These are phyloP conservation scores for Achaetomium macrosporum DNA, from an alignment of 2,329 filamentous ascomycete species.

Conservation along the genomic window DNA sequence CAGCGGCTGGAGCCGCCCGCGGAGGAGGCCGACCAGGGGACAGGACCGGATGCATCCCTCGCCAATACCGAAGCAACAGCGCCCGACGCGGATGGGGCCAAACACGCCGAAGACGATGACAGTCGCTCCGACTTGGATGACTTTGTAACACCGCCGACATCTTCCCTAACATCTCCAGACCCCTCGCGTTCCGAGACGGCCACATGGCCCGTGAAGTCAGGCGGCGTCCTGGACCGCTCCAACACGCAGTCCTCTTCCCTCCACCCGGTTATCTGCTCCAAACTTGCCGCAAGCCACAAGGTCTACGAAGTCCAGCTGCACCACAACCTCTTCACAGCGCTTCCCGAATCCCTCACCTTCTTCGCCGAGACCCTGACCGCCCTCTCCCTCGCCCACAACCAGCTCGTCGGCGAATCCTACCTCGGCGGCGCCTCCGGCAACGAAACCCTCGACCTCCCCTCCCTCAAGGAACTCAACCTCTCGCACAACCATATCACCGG, in stretches of 20 bases:
- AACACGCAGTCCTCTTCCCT: slow-evolving; percentile 57
- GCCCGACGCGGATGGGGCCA: slow-evolving; percentile 14
- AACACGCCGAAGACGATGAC: slow-evolving; percentile 36
- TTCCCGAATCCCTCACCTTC: slow-evolving; percentile 66
- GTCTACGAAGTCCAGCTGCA: slow-evolving; percentile 61
- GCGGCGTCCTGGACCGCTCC: slow-evolving; percentile 65
- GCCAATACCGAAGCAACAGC: background rate
- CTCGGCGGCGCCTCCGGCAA: slow-evolving; percentile 40
- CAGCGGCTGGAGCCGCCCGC: slow-evolving; percentile 57
- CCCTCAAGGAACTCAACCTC: slow-evolving; percentile 71
- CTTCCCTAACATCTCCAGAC: slow-evolving; percentile 44
- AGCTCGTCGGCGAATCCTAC: slow-evolving; percentile 59
- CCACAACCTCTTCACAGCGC: slow-evolving; percentile 65
- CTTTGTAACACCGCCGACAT: slow-evolving; percentile 54
- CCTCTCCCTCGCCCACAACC: slow-evolving; percentile 71
- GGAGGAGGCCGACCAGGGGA: slow-evolving; percentile 32
- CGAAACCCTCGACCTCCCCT: slow-evolving; percentile 62
- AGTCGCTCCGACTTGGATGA: slow-evolving; percentile 47
- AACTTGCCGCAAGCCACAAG: slow-evolving; percentile 46
- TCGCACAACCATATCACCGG: slow-evolving; percentile 67
- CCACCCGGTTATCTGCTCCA: slow-evolving; percentile 52
- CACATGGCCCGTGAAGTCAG: slow-evolving; percentile 50
- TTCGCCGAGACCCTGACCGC: slow-evolving; percentile 65
- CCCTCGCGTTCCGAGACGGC: slow-evolving; percentile 45
- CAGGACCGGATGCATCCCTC: slow-evolving; percentile 15